These are phyloP conservation scores for Handroanthus guayacan DNA, from an alignment of 257 asterid species.

Conservation along the genomic window DNA sequence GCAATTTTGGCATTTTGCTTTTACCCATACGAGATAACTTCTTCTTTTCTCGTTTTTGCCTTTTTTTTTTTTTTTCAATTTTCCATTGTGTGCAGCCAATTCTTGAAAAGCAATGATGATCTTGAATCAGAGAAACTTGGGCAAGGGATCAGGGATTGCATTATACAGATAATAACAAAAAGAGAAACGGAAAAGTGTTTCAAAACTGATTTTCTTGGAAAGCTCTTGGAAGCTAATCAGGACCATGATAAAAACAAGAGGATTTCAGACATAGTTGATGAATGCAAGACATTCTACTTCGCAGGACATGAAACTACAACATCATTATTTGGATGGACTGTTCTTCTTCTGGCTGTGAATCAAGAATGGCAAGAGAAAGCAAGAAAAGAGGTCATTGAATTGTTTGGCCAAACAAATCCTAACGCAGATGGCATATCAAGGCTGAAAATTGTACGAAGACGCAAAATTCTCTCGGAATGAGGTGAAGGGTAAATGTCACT, in stretches of 20 bases:
- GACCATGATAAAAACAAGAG: slow-evolving; percentile 16
- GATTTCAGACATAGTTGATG: slow-evolving; percentile 69
- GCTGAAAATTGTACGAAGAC: slow-evolving; percentile 57
- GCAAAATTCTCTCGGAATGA: neutral
- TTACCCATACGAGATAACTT: too few species aligned
- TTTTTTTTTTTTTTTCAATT: too few species aligned
- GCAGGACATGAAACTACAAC: slow-evolving; percentile 85
- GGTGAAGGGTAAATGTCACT: too few species aligned
- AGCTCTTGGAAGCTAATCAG: slow-evolving; percentile 53
- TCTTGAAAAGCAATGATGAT: slow-evolving; percentile 54
- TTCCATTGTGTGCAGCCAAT: slow-evolving; percentile 39
- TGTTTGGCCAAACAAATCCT: slow-evolving; percentile 49
- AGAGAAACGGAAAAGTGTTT: slow-evolving; percentile 35
- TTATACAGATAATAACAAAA: slow-evolving; percentile 48
- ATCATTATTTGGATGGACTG: slow-evolving; percentile 65
- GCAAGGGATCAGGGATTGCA: slow-evolving; percentile 51
- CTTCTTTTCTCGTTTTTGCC: too few species aligned
- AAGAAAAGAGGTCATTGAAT: slow-evolving; percentile 56
- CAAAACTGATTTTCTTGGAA: slow-evolving; percentile 54
- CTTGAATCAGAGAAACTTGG: slow-evolving; percentile 66
- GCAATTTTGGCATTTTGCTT: too few species aligned
- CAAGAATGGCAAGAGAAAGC: slow-evolving; percentile 79
- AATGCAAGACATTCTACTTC: slow-evolving; percentile 77
- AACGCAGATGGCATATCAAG: slow-evolving; percentile 52
- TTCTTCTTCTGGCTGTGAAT: slow-evolving; percentile 60